Evolutionary conservation across 1,284 basidiomycete genomes (phyloP), one percentile per base, ranked within the genome.

Genomic region (Papiliotrema laurentii): DNA sequence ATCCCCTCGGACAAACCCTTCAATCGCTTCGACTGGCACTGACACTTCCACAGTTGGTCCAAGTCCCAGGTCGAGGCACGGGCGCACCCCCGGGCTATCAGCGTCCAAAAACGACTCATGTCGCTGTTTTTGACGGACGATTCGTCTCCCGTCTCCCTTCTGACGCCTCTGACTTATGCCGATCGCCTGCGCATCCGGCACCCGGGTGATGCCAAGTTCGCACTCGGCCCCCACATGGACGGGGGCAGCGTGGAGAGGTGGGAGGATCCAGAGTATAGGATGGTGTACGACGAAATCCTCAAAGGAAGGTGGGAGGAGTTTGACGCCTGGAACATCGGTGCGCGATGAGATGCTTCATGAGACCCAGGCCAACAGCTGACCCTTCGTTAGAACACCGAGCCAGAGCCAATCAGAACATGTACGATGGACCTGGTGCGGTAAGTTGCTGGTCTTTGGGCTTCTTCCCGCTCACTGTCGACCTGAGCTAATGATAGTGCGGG

Each of bases 231-330:
- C 4, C 87, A 90, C 60, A 77, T 86, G 41, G 87, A 90, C 61
- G 84, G 83, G 0, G 87, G 86, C 0, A 79, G 81, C 4, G 73
- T 88, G 25, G 86, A 90, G 69, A 73, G 85, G 0, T 89, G 87
- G 87, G 86, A 89, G 67, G 87, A 89, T 64, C 69, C 75, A 0
- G 72, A 66, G 1, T 86, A 83, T 62, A 73, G 83, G n/a, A 62
- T 58, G 1, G 82, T 81, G 21, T 89, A 82, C 68, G 38, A 56
- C 3, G 61, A 73, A 13, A 83, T 89, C 43, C 64, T 88, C 2
- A 51, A 70, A 14, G 86, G 86, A 9, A 63, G 62, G 0, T 87
- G 84, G 83, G 73, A 74, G 45, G 65, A 73, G 37, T 78, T 63
- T 45, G 60, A 72, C 48, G 56, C 70, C 2, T 72, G 62, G 58